Evolutionary conservation across 2,329 filamentous ascomycete species (phyloP).

Genomic region (Verticillium longisporum): DNA sequence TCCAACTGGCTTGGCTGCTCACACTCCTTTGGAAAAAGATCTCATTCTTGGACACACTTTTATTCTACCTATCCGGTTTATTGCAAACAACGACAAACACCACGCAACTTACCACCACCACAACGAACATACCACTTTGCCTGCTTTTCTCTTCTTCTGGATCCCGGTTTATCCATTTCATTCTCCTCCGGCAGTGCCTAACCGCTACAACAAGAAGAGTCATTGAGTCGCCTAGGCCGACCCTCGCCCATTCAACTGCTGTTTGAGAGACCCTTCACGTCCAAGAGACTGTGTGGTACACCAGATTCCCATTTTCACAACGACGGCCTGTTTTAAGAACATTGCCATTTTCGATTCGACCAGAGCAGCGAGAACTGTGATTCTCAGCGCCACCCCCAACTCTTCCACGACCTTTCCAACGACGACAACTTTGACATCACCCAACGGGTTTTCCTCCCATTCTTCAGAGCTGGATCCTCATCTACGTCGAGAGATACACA

Average conservation of each 20-base stretch:
- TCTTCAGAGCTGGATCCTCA: neutral
- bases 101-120: conserved; percentile 3
- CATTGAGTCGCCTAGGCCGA: neutral
- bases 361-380: conserved; percentile 15
- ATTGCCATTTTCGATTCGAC: conserved; percentile 8
- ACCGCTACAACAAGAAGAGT: conserved; percentile 1
- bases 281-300: conserved; percentile 1
- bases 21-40: conserved; percentile 39
- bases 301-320: conserved; percentile 5
- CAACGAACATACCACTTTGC: neutral
- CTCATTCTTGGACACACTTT: conserved; percentile 33
- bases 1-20: conserved; percentile 53
- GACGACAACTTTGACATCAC: neutral
- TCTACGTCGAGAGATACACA: neutral
- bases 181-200: neutral
- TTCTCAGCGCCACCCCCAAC: neutral
- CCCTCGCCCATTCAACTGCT: neutral
- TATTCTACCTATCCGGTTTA: conserved; percentile 14
- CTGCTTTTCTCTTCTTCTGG: conserved; percentile 8
- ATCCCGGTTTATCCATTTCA: conserved; percentile 3
- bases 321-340: neutral
- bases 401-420: conserved; percentile 1
- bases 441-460: neutral
- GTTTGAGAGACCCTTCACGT: neutral
- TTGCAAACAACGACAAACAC: conserved; percentile 7